phyloP scores from a whole-genome alignment of 2,329 filamentous ascomycete species.

The Aspergillus neoniger region DNA sequence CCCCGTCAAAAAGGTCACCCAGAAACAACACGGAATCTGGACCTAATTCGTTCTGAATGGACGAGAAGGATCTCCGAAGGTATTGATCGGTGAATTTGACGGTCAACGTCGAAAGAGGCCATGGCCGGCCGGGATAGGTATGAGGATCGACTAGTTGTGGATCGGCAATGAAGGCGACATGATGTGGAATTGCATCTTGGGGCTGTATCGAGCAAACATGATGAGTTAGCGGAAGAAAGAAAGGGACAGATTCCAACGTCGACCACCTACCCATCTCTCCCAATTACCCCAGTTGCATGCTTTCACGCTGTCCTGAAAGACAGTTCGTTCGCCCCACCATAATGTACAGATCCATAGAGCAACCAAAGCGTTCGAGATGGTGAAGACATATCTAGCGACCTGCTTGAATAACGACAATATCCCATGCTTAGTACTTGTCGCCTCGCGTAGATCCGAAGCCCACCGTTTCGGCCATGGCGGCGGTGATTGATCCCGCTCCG shows the following conservation, averaged over 20 bases:
- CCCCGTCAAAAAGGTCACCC: conserved; percentile 93
- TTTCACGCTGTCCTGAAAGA: conserved; percentile 70
- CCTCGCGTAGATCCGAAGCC: conserved; percentile 20
- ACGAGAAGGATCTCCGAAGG: conserved; percentile 76
- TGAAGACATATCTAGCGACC: conserved; percentile 27
- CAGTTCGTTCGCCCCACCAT: conserved; percentile 81
- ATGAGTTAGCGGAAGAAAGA: not conserved
- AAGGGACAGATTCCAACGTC: not conserved
- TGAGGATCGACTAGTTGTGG: conserved; percentile 91
- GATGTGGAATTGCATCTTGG: conserved; percentile 74
- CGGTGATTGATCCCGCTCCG: conserved; percentile 20
- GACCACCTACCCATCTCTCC: conserved; percentile 79
- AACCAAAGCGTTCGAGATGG: conserved; percentile 66
- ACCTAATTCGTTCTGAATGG: conserved; percentile 72
- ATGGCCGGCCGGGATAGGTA: conserved; percentile 84
- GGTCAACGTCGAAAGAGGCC: conserved; percentile 68
- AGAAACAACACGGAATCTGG: conserved; percentile 90
- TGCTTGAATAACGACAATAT: conserved; percentile 19
- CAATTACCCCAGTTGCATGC: conserved; percentile 80
- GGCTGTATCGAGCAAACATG: conserved; percentile 57
- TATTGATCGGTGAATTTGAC: conserved; percentile 84
- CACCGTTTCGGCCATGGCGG: conserved; percentile 27
- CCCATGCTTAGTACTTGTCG: conserved; percentile 16
- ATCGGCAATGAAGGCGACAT: conserved; percentile 80
- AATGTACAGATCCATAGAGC: conserved; percentile 74